phyloP scores from a whole-genome alignment of 1,139 yeast species.

The Candida sojae region DNA sequence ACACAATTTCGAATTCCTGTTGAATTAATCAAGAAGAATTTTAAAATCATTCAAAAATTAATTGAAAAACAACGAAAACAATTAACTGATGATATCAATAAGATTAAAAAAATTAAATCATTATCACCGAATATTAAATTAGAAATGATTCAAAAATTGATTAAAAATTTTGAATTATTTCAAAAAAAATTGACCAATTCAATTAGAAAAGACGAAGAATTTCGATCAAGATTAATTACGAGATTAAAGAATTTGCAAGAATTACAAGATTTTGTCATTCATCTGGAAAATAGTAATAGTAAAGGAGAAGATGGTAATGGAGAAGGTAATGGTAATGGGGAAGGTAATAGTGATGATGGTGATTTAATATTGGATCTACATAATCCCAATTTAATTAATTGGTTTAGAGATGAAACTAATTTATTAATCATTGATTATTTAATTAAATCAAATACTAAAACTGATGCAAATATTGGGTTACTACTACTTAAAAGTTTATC shows the following conservation, averaged over 20 bases:
- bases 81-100: slow-evolving; percentile 38
- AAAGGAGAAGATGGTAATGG: slow-evolving; percentile 6
- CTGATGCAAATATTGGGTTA: slow-evolving; percentile 43
- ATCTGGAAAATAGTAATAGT: slow-evolving; percentile 7
- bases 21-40: slow-evolving; percentile 59
- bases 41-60: slow-evolving; percentile 55
- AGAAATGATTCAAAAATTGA: slow-evolving; percentile 37
- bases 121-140: slow-evolving; percentile 26
- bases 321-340: not conserved
- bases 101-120: slow-evolving; percentile 30
- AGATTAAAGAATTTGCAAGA: slow-evolving; percentile 45
- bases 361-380: slow-evolving; percentile 36
- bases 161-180: slow-evolving; percentile 48
- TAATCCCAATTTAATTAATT: slow-evolving; percentile 43
- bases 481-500: slow-evolving; percentile 39
- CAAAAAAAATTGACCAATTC: slow-evolving; percentile 43
- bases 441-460: slow-evolving; percentile 42
- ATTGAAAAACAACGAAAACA: slow-evolving; percentile 56
- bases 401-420: slow-evolving; percentile 67
- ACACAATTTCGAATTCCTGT: slow-evolving; percentile 63
- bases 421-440: slow-evolving; percentile 60
- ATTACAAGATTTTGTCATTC: slow-evolving; percentile 22
- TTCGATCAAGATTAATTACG: slow-evolving; percentile 46
- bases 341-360: not conserved
- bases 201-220: slow-evolving; percentile 51